These are phyloP conservation scores for Cairneyella variabilis DNA, from an alignment of 495 filamentous ascomycete genomes.

Conservation along the genomic window DNA sequence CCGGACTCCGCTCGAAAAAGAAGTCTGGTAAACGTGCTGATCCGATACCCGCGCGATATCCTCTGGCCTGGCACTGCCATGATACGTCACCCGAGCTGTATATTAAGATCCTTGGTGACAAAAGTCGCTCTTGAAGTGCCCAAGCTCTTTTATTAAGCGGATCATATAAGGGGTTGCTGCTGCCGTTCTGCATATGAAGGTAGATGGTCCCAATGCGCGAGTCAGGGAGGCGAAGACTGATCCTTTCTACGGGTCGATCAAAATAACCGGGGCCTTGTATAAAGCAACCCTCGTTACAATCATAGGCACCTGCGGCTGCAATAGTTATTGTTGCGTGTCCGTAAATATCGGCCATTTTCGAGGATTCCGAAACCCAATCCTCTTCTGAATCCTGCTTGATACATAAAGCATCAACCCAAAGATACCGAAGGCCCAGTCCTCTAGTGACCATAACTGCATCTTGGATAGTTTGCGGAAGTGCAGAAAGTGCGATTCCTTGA, in stretches of 20 bases:
- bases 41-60: neutral
- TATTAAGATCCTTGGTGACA: constrained; percentile 4
- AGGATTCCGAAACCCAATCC: constrained; percentile 27
- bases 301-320: constrained; percentile 19
- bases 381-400: constrained; percentile 21
- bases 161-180: neutral
- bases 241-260: neutral
- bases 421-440: constrained; percentile 23
- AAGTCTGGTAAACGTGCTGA: constrained; percentile 6
- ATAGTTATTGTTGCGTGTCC: constrained; percentile 24
- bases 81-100: neutral
- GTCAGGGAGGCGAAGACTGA: constrained; percentile 5
- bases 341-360: constrained; percentile 28
- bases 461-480: constrained; percentile 24
- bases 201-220: constrained; percentile 3
- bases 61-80: constrained; percentile 6
- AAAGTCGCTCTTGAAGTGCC: constrained; percentile 9
- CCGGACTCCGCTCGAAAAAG: neutral
- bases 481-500: constrained; percentile 12
- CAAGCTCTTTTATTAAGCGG: constrained; percentile 10
- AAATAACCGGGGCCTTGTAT: neutral
- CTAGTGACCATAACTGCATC: constrained; percentile 25
- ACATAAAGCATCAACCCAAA: too few relatives aligned
- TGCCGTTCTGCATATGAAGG: neutral
- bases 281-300: constrained; percentile 2